A percentile compares a stretch with the other conserved stretches of the same genome.
Evolutionary conservation across 2,329 filamentous ascomycete species (phyloP).

Genomic region (Claviceps sp.): DNA sequence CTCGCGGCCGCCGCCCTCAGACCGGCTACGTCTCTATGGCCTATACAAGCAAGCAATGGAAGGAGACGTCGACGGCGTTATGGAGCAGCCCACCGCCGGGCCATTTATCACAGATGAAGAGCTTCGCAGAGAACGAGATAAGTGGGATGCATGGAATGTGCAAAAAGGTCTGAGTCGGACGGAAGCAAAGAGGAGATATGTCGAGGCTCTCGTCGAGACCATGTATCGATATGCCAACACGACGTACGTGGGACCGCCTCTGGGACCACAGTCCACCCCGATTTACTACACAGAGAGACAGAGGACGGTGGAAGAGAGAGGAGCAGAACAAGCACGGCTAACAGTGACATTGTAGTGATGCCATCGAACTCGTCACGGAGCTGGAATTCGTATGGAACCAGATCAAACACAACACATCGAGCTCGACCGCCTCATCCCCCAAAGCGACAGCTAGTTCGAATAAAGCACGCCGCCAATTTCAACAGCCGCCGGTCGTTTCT

Average conservation of each 20-base stretch:
- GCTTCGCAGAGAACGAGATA: conserved; percentile 44
- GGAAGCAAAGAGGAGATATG: conserved; percentile 87
- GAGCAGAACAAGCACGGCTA: neutral
- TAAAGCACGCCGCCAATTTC: conserved; percentile 27
- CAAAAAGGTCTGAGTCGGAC: conserved; percentile 75
- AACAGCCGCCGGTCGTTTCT: conserved; percentile 33
- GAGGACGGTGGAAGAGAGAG: neutral
- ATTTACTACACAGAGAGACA: neutral
- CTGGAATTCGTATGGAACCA: conserved; percentile 99
- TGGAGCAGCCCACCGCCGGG: conserved; percentile 58
- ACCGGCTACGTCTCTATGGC: conserved; percentile 87
- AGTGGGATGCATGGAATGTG: conserved; percentile 93
- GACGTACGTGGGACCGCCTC: conserved; percentile 34
- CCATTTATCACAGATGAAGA: conserved; percentile 38
- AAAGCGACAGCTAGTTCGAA: conserved; percentile 25
- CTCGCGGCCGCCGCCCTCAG: conserved; percentile 69
- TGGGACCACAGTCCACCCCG: neutral
- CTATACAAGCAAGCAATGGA: conserved; percentile 99
- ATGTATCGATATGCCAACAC: conserved; percentile 96
- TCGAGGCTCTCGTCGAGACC: conserved; percentile 85
- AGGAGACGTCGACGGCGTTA: conserved; percentile 87
- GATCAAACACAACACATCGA: conserved; percentile 73
- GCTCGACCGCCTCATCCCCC: conserved; percentile 45
- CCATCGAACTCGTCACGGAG: conserved; percentile 76
- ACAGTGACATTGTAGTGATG: conserved; percentile 40